A percentile compares a stretch with the other conserved stretches of the same genome.
Conservation (phyloP, 192 early-diverging fungal species). For the Funneliformis geosporum region DNA sequence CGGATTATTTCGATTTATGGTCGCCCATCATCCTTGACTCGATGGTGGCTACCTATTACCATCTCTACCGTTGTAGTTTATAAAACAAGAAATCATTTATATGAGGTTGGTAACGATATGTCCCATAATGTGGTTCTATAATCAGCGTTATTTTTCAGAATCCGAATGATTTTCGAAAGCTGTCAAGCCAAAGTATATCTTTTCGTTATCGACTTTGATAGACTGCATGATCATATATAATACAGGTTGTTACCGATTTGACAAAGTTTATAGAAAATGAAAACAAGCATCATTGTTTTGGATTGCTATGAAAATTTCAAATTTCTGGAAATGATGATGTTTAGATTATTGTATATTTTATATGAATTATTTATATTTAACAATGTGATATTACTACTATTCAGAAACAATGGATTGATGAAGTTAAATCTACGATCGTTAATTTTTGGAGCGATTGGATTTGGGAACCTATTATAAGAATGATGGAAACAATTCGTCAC, state of each 20-base stretch:
- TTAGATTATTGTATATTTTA: neutral
- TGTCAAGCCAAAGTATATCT: neutral
- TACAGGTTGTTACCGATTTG: no score
- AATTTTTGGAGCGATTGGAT: slow-evolving; percentile 81
- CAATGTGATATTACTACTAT: slow-evolving; percentile 33
- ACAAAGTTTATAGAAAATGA: no score
- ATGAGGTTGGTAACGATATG: slow-evolving; percentile 17
- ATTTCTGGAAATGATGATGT: neutral
- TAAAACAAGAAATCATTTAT: slow-evolving; percentile 47
- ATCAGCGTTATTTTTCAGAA: neutral
- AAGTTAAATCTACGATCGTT: slow-evolving; percentile 55
- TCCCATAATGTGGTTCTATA: neutral
- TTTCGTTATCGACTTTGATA: neutral
- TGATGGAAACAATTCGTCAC: slow-evolving; percentile 81
- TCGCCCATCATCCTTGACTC: slow-evolving; percentile 54
- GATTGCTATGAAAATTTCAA: no score
- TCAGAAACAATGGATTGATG: slow-evolving; percentile 51
- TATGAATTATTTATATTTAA: neutral
- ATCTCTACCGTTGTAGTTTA: slow-evolving; percentile 47
- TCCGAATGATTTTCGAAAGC: no score
- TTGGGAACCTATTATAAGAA: slow-evolving; percentile 66
- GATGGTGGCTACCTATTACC: slow-evolving; percentile 72
- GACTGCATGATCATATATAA: no score
- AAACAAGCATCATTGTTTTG: neutral
- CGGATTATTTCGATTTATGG: slow-evolving; percentile 49